Conservation (phyloP, 2,329 filamentous ascomycete species). For the Colletotrichum musicola region DNA sequence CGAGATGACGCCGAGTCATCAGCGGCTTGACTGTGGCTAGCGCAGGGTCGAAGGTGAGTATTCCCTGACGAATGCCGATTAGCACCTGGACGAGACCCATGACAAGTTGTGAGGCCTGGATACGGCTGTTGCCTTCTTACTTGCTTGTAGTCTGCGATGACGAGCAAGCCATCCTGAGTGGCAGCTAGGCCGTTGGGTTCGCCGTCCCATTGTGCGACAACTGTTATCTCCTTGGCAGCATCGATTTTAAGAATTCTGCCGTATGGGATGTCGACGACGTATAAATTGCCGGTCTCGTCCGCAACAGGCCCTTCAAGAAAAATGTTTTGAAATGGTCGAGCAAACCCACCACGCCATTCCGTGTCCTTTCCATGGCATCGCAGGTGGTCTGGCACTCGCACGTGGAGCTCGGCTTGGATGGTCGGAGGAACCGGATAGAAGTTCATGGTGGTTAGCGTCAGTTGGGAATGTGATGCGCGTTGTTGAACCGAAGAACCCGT, state of each 20-base stretch:
- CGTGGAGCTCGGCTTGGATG: constrained; percentile 51
- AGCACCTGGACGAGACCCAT: not conserved
- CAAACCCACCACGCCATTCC: constrained; percentile 55
- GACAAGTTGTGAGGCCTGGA: no score
- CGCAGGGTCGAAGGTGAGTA: constrained; percentile 50
- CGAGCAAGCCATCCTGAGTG: constrained; percentile 47
- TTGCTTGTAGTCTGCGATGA: constrained; percentile 58
- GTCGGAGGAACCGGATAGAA: constrained; percentile 49
- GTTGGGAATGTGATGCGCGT: no score
- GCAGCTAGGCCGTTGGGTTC: constrained; percentile 56
- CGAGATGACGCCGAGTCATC: constrained; percentile 53
- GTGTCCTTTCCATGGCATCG: constrained; percentile 49
- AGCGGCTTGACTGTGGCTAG: constrained; percentile 45
- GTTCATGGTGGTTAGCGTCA: constrained; percentile 45
- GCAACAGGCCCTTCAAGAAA: constrained; percentile 55
- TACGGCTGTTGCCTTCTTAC: constrained; percentile 40
- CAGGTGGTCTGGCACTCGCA: constrained; percentile 51
- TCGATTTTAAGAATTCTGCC: constrained; percentile 53
- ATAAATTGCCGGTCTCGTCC: constrained; percentile 49
- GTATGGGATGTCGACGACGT: constrained; percentile 54
- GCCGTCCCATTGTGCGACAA: constrained; percentile 52
- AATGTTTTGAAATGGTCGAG: constrained; percentile 50
- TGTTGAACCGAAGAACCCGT: no score
- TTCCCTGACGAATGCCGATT: constrained; percentile 45
- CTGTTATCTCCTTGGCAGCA: constrained; percentile 44